Evolutionary conservation across 306 rosid species (phyloP).

Genomic region (Senna siamea): DNA sequence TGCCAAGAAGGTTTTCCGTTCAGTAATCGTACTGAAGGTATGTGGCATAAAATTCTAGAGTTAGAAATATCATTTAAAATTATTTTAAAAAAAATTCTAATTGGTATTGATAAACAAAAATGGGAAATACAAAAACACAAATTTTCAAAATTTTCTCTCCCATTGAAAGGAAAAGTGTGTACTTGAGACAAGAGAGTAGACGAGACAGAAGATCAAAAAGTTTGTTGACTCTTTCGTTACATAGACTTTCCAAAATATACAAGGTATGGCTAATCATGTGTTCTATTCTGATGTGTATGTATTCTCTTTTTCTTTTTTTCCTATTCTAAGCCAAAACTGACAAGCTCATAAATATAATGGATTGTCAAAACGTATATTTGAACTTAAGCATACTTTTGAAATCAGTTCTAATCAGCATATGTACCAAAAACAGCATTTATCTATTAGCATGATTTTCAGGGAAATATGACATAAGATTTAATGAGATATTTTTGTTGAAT

Average conservation of each 20-base stretch:
- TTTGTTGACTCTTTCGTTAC: too few species aligned
- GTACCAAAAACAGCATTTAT: not conserved
- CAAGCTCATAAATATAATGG: not conserved
- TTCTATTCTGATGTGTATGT: not conserved
- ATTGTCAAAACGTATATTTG: not conserved
- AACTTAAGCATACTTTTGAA: not conserved
- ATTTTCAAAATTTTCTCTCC: conserved; percentile 7
- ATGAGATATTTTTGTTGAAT: not conserved
- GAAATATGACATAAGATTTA: not conserved
- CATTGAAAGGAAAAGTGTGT: conserved; percentile 4
- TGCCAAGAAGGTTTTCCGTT: conserved; percentile 69
- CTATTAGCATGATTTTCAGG: not conserved
- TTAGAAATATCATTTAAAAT: conserved; percentile 34
- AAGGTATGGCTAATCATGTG: too few species aligned
- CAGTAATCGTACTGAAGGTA: conserved; percentile 44
- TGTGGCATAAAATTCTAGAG: conserved; percentile 34
- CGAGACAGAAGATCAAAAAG: conserved; percentile 13
- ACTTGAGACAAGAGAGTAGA: not conserved
- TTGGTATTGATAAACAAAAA: not conserved
- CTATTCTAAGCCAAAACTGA: not conserved
- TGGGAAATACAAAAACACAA: not conserved
- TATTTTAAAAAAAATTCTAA: not conserved
- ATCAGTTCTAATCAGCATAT: not conserved
- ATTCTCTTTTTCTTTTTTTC: not conserved
- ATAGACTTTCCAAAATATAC: too few species aligned